Evolutionary conservation across 805 yeast species (phyloP).

Genomic region (Suhomyces pyralidae): DNA sequence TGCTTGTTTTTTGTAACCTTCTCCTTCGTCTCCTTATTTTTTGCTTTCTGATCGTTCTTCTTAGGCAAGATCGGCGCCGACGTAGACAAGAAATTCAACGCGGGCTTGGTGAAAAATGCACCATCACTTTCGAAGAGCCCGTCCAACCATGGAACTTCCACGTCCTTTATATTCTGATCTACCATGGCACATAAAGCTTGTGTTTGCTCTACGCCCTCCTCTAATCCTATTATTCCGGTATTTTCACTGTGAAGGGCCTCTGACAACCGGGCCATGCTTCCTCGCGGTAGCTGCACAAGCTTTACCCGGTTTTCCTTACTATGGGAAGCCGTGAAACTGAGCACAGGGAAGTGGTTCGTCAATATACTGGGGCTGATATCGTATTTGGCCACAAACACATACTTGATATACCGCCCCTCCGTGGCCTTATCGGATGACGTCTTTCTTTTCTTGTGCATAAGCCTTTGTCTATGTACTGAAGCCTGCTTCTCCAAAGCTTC

Average conservation of each 20-base stretch:
- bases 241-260: constrained; percentile 24
- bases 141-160: constrained; percentile 46
- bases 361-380: constrained; percentile 52
- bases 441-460: constrained; percentile 3
- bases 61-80: constrained; percentile 41
- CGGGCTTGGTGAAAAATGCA: constrained; percentile 26
- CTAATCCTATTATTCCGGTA: constrained; percentile 33
- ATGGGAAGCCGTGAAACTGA: constrained; percentile 45
- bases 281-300: constrained; percentile 59
- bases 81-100: constrained; percentile 44
- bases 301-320: constrained; percentile 39
- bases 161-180: constrained; percentile 29
- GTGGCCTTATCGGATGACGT: background rate
- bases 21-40: constrained; percentile 6
- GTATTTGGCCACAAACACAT: constrained; percentile 59
- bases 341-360: constrained; percentile 55
- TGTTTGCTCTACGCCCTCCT: constrained; percentile 26
- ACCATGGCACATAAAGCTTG: constrained; percentile 26
- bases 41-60: constrained; percentile 20
- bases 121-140: constrained; percentile 19
- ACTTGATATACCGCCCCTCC: constrained; percentile 19
- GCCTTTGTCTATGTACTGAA: constrained; percentile 13
- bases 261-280: constrained; percentile 30
- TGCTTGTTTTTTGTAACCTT: background rate
- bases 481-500: constrained; percentile 46